These are phyloP conservation scores for Spiraea crenata DNA, from an alignment of 331 rosid species.

Conservation along the genomic window DNA sequence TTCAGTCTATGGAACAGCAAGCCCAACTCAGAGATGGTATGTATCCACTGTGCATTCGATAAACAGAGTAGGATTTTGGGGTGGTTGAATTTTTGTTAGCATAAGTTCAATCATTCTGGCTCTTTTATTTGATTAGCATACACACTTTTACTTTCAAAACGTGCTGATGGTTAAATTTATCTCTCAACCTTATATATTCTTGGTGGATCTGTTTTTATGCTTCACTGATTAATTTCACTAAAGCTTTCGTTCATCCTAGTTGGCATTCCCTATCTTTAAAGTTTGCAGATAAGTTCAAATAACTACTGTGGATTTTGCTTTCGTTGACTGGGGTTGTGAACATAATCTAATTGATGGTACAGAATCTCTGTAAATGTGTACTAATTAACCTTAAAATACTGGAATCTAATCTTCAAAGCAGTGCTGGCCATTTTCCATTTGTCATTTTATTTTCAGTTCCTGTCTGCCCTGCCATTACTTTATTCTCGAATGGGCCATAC, in stretches of 20 bases:
- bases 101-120: not conserved
- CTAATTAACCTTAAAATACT: too few species aligned
- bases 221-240: not conserved
- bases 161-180: not conserved
- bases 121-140: not conserved
- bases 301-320: not conserved
- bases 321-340: not conserved
- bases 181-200: not conserved
- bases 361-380: too few species aligned
- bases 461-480: not conserved
- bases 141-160: not conserved
- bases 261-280: not conserved
- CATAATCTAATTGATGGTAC: too few species aligned
- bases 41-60: not conserved
- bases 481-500: not conserved
- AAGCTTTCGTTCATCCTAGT: not conserved
- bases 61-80: not conserved
- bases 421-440: not conserved
- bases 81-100: not conserved
- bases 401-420: not conserved
- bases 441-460: not conserved
- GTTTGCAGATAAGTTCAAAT: slow-evolving; percentile 9
- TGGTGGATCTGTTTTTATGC: not conserved
- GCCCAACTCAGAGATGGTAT: slow-evolving; percentile 96
- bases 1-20: slow-evolving; percentile 98